Base-by-base conservation (phyloP, 208 protist genomes). In the Angomonas desouzai region DNA sequence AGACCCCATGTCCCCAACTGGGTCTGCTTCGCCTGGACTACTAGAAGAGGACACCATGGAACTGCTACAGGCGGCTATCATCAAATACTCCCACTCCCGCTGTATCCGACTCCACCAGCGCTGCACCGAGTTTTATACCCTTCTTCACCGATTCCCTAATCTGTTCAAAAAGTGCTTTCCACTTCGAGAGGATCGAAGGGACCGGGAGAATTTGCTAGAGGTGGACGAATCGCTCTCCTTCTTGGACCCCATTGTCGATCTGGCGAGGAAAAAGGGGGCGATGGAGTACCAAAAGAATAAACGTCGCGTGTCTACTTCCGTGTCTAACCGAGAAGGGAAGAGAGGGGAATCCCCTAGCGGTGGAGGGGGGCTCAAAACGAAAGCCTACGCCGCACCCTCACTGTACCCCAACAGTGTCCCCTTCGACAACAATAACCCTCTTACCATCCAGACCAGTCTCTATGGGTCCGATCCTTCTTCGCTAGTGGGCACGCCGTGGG, bases 21-120 rank as follows among this genome's bases (percentile, higher is more conserved):
- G 0, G 16, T 18, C 40, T 1, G 60, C n/a, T 25, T 22, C 1
- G 16, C n/a, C 40, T 1, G 60, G 63, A 40, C 18, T 16, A 6
- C 48, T 78, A 13, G 64, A 74, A 1, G 76, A 77, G 59, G 76
- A 83, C 29, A 75, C 83, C 20, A 55, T 71, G 51, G 81, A 93
- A 9, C 57, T 85, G 10, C 47, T 89, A 18, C 25, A 34, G 22
- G 72, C 76, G 22, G 82, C 76, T 20, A 71, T 72, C 55, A 23
- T 23, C 10, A 51, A 51, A 16, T 51, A 51, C 45, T 27, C 18
- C n/a, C 70, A 83, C 27, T 88, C 80, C 51, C 73, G 78, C 38
- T 83, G 69, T 66, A 63, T 87, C 10, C 64, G 57, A 32, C 45
- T 93, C 33, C 91, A 94, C 64, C 87, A 94, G 71, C 74, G 85